Conservation (phyloP, 306 rosid species). For the Citrullus colocynthis region DNA sequence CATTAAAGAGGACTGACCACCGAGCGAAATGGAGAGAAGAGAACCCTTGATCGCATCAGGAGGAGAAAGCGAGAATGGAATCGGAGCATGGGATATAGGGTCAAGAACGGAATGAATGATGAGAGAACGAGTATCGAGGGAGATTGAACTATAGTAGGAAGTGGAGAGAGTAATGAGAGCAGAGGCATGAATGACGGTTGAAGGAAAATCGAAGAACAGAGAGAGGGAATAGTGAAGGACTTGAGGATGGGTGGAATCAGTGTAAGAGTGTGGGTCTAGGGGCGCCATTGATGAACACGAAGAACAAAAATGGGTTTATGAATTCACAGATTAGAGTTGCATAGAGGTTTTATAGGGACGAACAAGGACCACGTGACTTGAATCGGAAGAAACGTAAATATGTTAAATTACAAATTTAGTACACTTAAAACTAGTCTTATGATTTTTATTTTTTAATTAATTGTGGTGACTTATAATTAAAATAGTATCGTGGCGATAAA, state of each 20-base stretch:
- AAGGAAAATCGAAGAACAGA: slow-evolving; percentile 52
- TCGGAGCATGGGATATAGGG: slow-evolving; percentile 19
- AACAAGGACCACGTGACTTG: too few species aligned
- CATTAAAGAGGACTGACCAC: slow-evolving; percentile 37
- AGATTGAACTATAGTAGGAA: slow-evolving; percentile 50
- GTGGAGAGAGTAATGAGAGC: slow-evolving; percentile 41
- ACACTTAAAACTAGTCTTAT: too few species aligned
- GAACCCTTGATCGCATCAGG: slow-evolving; percentile 49
- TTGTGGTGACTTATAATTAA: too few species aligned
- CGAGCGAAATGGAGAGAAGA: slow-evolving; percentile 40
- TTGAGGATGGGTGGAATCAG: slow-evolving; percentile 48
- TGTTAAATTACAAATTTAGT: too few species aligned
- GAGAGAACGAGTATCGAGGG: slow-evolving; percentile 70
- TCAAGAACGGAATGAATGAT: slow-evolving; percentile 34
- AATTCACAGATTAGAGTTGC: too few species aligned
- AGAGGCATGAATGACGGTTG: slow-evolving; percentile 48
- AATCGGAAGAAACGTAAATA: too few species aligned
- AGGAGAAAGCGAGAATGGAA: slow-evolving; percentile 42
- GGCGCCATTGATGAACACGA: slow-evolving; percentile 44
- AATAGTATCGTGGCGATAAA: too few species aligned
- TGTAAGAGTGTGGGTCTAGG: slow-evolving; percentile 81
- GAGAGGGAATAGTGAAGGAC: slow-evolving; percentile 44
- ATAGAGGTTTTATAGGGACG: too few species aligned
- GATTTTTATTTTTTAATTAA: too few species aligned
- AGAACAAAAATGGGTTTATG: not conserved